Conservation (phyloP, 306 rosid species). For the Malus sieversii region DNA sequence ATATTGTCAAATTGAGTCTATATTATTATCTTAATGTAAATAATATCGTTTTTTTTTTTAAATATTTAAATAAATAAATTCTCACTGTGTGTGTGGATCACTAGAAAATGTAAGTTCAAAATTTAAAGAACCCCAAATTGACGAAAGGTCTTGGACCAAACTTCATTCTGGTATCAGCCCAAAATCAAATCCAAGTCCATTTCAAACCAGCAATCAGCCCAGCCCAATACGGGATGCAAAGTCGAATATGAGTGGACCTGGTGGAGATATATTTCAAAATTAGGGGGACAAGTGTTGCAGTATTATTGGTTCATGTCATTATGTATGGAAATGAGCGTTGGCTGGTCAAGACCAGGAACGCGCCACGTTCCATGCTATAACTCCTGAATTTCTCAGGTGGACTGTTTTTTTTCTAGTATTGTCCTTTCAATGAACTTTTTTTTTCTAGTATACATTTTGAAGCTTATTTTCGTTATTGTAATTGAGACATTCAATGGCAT, state of each 20-base stretch:
- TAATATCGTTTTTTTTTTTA: too few species aligned
- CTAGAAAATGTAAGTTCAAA: neutral
- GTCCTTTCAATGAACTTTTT: too few species aligned
- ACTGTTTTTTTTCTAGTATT: neutral
- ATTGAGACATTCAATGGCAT: neutral
- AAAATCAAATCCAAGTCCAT: neutral
- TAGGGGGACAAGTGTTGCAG: neutral
- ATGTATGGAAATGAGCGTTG: neutral
- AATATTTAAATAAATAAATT: too few species aligned
- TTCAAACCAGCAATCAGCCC: neutral
- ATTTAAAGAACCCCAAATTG: too few species aligned
- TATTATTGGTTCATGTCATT: too few species aligned
- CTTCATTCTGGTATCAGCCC: neutral
- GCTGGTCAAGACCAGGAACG: too few species aligned
- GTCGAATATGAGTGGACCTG: too few species aligned
- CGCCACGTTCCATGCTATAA: neutral
- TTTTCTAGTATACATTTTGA: too few species aligned
- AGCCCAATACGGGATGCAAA: neutral
- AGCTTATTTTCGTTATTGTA: neutral
- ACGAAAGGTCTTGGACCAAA: neutral
- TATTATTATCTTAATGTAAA: rapidly evolving
- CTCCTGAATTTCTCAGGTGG: too few species aligned
- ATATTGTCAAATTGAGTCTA: rapidly evolving
- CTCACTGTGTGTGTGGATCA: neutral
- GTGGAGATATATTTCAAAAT: neutral